Percentiles rank a stretch among this genome's conserved stretches.
Evolutionary conservation across 2,329 filamentous ascomycete genomes (phyloP).

Genomic region (Colletotrichum limetticola): DNA sequence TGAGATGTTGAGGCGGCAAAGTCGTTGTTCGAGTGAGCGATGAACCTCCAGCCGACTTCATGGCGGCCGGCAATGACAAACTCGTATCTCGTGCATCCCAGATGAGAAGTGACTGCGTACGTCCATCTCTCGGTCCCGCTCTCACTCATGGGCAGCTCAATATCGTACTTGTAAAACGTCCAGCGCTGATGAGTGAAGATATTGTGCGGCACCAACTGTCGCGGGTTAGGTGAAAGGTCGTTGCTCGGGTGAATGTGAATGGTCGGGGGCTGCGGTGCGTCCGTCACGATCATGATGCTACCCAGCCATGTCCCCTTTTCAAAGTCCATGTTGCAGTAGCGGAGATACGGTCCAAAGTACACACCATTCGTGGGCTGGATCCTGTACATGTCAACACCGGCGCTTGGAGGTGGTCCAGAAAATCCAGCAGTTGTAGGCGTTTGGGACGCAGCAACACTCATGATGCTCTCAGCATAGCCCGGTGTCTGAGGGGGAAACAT

Average conservation of each 20-base stretch:
- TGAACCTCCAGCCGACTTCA: constrained; percentile 94
- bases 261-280: constrained; percentile 90
- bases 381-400: constrained; percentile 94
- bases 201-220: constrained; percentile 82
- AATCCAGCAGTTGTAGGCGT: constrained; percentile 85
- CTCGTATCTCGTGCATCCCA: constrained; percentile 98
- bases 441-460: constrained; percentile 80
- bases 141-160: constrained; percentile 92
- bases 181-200: constrained; percentile 93
- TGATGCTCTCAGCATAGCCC: constrained; percentile 85
- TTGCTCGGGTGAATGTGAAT: constrained; percentile 93
- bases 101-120: constrained; percentile 95
- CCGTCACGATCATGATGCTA: constrained; percentile 92
- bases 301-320: constrained; percentile 92
- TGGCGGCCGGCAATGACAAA: constrained; percentile 92
- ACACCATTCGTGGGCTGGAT: constrained; percentile 94
- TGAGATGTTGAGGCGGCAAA: constrained; percentile 90
- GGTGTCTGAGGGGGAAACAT: constrained; percentile 86
- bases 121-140: constrained; percentile 88
- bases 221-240: constrained; percentile 91
- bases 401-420: constrained; percentile 85
- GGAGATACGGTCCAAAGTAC: constrained; percentile 95
- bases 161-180: constrained; percentile 95
- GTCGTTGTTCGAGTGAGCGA: constrained; percentile 96
- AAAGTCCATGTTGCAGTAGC: constrained; percentile 97